Conservation (phyloP, 495 filamentous ascomycete species). For the Talaromyces ruber region DNA sequence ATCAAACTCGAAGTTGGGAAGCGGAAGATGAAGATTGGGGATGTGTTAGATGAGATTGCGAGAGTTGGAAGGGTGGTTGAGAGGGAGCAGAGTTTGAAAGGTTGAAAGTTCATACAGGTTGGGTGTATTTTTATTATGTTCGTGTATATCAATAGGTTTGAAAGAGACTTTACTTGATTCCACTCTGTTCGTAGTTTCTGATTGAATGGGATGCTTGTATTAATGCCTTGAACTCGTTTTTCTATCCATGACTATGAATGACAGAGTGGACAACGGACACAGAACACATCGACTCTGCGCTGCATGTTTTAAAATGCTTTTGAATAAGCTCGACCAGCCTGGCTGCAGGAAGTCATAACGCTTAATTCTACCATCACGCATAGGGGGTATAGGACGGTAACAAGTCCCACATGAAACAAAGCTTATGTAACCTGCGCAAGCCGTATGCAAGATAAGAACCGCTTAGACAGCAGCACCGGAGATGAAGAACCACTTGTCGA, state of each 20-base stretch:
- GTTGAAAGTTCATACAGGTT: too few species aligned
- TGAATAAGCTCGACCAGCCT: not conserved
- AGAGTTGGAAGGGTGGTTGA: conserved; percentile 74
- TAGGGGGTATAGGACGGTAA: not conserved
- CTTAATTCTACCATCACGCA: not conserved
- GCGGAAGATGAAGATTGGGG: conserved; percentile 74
- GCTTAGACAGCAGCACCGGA: conserved; percentile 84
- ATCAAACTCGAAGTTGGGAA: conserved; percentile 65
- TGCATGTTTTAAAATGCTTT: not conserved
- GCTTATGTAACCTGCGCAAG: not conserved
- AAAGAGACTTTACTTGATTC: conserved; percentile 13
- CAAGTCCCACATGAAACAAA: not conserved
- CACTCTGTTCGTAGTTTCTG: not conserved
- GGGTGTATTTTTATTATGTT: conserved; percentile 7
- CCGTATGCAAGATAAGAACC: not conserved
- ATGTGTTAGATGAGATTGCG: conserved; percentile 81
- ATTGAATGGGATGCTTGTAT: not conserved
- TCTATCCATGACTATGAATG: conserved; percentile 2
- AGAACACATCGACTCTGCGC: not conserved
- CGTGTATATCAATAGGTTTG: conserved; percentile 7
- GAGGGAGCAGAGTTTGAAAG: conserved; percentile 72
- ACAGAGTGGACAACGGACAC: not conserved
- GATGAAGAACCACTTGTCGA: conserved; percentile 99
- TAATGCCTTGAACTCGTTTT: not conserved
- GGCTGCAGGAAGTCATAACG: not conserved